Evolutionary conservation across 345 rosid species (phyloP), one percentile per base, ranked within the genome.

Genomic region (Eucalyptus lansdowneana): DNA sequence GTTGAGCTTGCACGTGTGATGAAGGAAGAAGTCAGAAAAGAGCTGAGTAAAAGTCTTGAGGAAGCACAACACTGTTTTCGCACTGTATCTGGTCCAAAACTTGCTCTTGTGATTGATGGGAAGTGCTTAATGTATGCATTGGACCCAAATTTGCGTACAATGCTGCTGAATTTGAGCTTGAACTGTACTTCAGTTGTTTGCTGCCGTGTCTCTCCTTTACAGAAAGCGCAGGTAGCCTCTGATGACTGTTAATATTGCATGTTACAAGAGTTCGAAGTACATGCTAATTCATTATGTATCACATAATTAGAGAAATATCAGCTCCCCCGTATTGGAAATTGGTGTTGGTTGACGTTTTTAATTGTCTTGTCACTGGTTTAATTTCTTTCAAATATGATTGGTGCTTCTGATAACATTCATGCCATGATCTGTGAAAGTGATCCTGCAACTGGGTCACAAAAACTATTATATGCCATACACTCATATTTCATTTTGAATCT

Each of bases 131-230:
- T 96, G 99, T 93, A 97, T 91, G 99, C 99, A 56, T 91, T 98
- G 91, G 99, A 98, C 92, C 98, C 98, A 88, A 94, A 93, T 89
- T 92, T 98, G 89, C 97, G 99, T 31, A 96, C 94, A 87, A 95
- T 91, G 92, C 94, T 98, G 50, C 98, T 98, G 92, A 97, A 95
- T 93, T 92, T 98, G 93, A 96, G 99, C 94, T 92, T 98, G 95
- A 98, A 97, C 91, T 98, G 99, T 90, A 93, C 93, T 91, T 96
- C 99, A 87, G 99, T 98, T 89, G 99, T 97, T 90, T 98, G 99
- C 93, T 98, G 99, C 89, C 97, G 99, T 88, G 99, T 98, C 91
- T 98, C 99, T 91, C 99, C 99, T 58, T 92, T 98, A 87, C 99
- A 98, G 94, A 98, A 98, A 93, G 99, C 99, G 87, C 99, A 98